Evolutionary conservation across 371 early-diverging fungal species (phyloP), one percentile per base, ranked within the genome.

Genomic region (Mycotypha africana): DNA sequence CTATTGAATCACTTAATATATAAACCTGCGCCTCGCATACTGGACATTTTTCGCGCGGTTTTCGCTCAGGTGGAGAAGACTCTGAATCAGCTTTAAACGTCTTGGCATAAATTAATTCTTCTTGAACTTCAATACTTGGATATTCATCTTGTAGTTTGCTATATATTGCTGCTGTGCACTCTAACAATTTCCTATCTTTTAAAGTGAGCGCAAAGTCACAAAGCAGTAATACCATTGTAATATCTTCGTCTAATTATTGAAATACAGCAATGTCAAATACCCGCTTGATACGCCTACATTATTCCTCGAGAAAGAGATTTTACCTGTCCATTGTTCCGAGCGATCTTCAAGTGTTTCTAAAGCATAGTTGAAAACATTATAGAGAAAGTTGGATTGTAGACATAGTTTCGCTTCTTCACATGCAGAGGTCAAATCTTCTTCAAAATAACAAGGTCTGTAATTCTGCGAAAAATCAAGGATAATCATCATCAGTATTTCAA

Each of bases 21-120:
- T 38, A 17, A 0, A 58, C 49, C 10, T 15, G 14, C 9, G 45
- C 57, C 9, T 39, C 45, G 25, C 62, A 62, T 3, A 58, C 57
- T 12, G 50, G 62, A 28, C 62, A 62, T 9, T 48, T 47, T 19
- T 53, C 45, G 47, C 62, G 38, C 30, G n/a, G n/a, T n/a, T n/a
- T n/a, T n/a, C n/a, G n/a, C n/a, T n/a, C n/a, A n/a, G n/a, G n/a
- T n/a, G n/a, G n/a, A n/a, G n/a, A n/a, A n/a, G n/a, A n/a, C n/a
- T n/a, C n/a, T n/a, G n/a, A n/a, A n/a, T n/a, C n/a, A n/a, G n/a
- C n/a, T n/a, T n/a, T n/a, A n/a, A n/a, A n/a, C n/a, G n/a, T n/a
- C n/a, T n/a, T n/a, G n/a, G n/a, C n/a, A n/a, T n/a, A n/a, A n/a
- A n/a, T n/a, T n/a, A n/a, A n/a, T n/a, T n/a, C n/a, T n/a, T n/a